A percentile compares a stretch with the other conserved stretches of the same genome.
Conservation (phyloP, 2,329 filamentous ascomycete species). For the Microthyrium microscopicum region DNA sequence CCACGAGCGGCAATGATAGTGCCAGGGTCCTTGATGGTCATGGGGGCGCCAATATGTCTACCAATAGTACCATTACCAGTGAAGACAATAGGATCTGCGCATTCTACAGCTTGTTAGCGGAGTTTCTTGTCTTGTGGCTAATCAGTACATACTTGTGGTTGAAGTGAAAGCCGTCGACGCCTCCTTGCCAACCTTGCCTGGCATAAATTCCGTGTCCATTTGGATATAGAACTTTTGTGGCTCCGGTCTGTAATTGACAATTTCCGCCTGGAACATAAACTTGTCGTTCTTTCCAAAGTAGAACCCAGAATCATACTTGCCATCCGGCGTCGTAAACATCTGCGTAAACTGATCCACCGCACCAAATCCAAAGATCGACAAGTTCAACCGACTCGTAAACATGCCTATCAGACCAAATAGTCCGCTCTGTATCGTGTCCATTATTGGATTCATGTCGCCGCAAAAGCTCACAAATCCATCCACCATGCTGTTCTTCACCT, state of each 20-base stretch:
- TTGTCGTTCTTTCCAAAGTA: not conserved
- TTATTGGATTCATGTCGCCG: not conserved
- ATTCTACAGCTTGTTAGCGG: not conserved
- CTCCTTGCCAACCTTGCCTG: not conserved
- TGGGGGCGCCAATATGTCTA: too few relatives aligned
- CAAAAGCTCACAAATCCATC: not conserved
- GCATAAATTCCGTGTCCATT: not conserved
- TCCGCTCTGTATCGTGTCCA: not conserved
- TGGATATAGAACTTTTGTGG: not conserved
- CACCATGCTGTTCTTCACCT: not conserved
- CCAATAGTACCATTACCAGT: too few relatives aligned
- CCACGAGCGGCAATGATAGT: not conserved
- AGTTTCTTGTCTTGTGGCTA: not conserved
- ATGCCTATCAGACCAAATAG: too few relatives aligned
- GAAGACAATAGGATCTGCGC: not conserved
- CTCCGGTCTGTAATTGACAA: not conserved
- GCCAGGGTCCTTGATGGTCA: not conserved
- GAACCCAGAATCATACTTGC: not conserved
- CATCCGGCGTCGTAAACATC: not conserved
- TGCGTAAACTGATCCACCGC: slow-evolving; percentile 2
- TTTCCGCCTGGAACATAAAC: not conserved
- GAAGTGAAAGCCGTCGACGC: not conserved
- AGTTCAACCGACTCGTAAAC: too few relatives aligned
- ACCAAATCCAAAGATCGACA: not conserved
- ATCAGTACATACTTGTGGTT: not conserved